phyloP scores from a whole-genome alignment of 208 protist species.

The Naegleria lovaniensis region DNA sequence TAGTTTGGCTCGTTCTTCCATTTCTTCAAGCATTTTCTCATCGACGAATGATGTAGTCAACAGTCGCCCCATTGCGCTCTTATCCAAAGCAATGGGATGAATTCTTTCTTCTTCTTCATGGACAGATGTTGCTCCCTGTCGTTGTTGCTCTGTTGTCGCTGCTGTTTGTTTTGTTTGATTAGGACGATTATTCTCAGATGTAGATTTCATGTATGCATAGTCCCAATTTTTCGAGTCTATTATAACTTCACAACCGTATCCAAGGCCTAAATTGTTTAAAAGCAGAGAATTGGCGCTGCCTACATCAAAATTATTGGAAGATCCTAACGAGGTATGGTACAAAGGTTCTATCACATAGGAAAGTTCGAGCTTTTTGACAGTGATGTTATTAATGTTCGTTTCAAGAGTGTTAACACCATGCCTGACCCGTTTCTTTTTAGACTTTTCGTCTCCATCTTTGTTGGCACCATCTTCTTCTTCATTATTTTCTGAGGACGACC shows the following conservation, averaged over 20 bases:
- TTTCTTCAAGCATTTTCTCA: neutral
- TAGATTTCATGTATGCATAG: neutral
- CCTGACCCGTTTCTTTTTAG: constrained; percentile 13
- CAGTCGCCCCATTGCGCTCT: neutral
- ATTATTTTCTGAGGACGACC: constrained; percentile 28
- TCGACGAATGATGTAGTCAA: neutral
- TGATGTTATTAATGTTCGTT: constrained; percentile 43
- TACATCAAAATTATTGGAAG: neutral
- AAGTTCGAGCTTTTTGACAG: constrained; percentile 46
- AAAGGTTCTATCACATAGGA: constrained; percentile 55
- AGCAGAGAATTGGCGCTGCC: constrained; percentile 51
- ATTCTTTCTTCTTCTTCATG: neutral
- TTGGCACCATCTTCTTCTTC: constrained; percentile 25
- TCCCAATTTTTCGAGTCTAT: constrained; percentile 46
- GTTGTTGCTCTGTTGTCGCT: neutral
- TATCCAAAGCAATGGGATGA: neutral
- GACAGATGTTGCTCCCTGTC: neutral
- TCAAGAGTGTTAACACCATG: constrained; percentile 46
- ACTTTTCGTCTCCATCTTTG: constrained; percentile 20
- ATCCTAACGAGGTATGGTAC: constrained; percentile 50
- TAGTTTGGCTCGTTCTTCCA: neutral
- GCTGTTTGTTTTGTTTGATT: neutral
- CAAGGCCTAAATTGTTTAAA: constrained; percentile 50
- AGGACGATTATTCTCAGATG: neutral
- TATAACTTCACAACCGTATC: constrained; percentile 41